Evolutionary conservation across 805 yeast genomes (phyloP).

Genomic region (Metschnikowia henanensis): DNA sequence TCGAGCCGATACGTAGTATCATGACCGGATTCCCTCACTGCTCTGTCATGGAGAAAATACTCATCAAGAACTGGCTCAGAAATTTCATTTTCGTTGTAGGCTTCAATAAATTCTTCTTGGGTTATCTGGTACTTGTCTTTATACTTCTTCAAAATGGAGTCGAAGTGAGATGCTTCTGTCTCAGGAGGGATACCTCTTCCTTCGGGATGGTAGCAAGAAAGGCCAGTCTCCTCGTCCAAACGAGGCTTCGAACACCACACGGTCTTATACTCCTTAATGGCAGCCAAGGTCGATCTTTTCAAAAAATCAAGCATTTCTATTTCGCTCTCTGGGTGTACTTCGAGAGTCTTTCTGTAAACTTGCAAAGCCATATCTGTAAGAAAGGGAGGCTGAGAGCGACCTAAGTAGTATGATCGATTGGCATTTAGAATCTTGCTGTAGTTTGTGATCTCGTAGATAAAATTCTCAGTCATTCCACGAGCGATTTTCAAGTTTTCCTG

Average conservation of each 20-base stretch:
- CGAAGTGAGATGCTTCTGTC: constrained; percentile 88
- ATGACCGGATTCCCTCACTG: constrained; percentile 95
- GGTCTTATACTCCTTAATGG: constrained; percentile 79
- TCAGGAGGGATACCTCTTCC: constrained; percentile 97
- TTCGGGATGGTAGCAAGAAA: constrained; percentile 87
- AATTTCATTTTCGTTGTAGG: constrained; percentile 65
- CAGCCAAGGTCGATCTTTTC: constrained; percentile 65
- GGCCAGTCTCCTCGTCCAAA: constrained; percentile 67
- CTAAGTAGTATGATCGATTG: constrained; percentile 84
- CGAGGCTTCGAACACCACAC: constrained; percentile 84
- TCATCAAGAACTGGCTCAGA: constrained; percentile 82
- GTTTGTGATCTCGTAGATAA: constrained; percentile 83
- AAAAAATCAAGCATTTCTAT: constrained; percentile 57
- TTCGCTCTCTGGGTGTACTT: constrained; percentile 18
- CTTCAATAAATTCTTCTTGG: constrained; percentile 60
- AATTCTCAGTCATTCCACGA: constrained; percentile 88
- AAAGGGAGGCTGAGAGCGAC: constrained; percentile 96
- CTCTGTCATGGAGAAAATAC: constrained; percentile 88
- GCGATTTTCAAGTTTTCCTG: constrained; percentile 64
- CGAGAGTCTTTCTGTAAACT: constrained; percentile 60
- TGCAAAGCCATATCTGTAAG: constrained; percentile 87
- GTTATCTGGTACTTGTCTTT: constrained; percentile 57
- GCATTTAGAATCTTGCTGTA: constrained; percentile 95
- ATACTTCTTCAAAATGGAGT: constrained; percentile 65
- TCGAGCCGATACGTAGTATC: constrained; percentile 91